A percentile compares a stretch with the other conserved stretches of the same genome.
phyloP scores from a whole-genome alignment of 306 rosid species.

The Cercis canadensis region DNA sequence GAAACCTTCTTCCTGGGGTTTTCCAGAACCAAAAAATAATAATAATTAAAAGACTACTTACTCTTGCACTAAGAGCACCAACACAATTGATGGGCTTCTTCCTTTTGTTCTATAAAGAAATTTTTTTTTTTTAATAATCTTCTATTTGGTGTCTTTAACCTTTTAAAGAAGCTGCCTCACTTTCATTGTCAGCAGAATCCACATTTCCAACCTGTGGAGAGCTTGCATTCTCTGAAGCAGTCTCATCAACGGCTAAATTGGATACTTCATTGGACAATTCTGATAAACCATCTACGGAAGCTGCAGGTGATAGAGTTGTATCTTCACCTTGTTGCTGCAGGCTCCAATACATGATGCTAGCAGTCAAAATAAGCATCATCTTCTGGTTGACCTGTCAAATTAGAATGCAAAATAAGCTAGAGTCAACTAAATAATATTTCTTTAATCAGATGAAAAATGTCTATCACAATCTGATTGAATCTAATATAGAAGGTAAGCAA shows the following conservation, averaged over 20 bases:
- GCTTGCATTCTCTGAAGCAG: conserved; percentile 38
- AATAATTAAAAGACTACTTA: conserved; percentile 29
- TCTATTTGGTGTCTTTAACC: conserved; percentile 44
- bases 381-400: conserved; percentile 84
- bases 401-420: conserved; percentile 22
- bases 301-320: conserved; percentile 44
- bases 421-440: conserved; percentile 8
- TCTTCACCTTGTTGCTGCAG: conserved; percentile 65
- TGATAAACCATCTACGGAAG: conserved; percentile 44
- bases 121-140: conserved; percentile 25
- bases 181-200: conserved; percentile 29
- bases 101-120: conserved; percentile 33
- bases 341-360: conserved; percentile 99
- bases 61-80: conserved; percentile 31
- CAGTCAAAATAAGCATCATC: conserved; percentile 93
- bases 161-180: conserved; percentile 29
- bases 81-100: conserved; percentile 40
- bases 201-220: too few relatives aligned
- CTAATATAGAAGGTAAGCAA: too few relatives aligned
- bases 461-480: conserved; percentile 19
- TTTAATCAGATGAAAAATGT: too few relatives aligned
- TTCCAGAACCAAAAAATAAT: conserved; percentile 21
- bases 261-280: conserved; percentile 48
- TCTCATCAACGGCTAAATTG: conserved; percentile 53
- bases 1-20: conserved; percentile 49